Evolutionary conservation across 2,329 filamentous ascomycete genomes (phyloP).

Genomic region (Sporothrix pseudoabietina): DNA sequence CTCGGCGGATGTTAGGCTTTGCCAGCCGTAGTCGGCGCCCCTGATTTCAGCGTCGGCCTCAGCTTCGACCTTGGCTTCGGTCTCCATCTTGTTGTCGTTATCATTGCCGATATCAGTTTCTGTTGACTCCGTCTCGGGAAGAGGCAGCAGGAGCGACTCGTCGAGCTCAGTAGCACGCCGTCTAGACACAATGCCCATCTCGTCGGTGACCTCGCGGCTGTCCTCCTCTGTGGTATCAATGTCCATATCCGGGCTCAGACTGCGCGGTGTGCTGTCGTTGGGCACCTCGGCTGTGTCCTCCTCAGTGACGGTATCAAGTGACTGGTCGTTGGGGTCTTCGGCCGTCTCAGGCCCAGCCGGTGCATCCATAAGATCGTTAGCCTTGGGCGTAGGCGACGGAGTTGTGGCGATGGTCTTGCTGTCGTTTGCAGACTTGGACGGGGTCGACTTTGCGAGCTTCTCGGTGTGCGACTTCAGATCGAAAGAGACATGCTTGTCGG

Average conservation of each 20-base stretch:
- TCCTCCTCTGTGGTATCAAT: slow-evolving; percentile 17
- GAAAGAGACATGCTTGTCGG: slow-evolving; percentile 14
- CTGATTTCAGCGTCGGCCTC: neutral
- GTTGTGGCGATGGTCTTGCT: neutral
- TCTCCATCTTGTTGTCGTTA: neutral
- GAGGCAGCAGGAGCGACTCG: slow-evolving; percentile 28
- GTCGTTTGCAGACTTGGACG: neutral
- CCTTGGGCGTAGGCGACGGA: neutral
- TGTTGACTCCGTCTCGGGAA: slow-evolving; percentile 28
- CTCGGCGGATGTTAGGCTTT: slow-evolving; percentile 27
- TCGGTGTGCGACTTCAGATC: slow-evolving; percentile 8
- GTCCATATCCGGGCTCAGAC: slow-evolving; percentile 23
- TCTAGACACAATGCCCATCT: slow-evolving; percentile 23
- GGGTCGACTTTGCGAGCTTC: neutral
- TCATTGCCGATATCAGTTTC: neutral
- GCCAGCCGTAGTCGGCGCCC: slow-evolving; percentile 21
- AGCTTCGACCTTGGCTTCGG: neutral
- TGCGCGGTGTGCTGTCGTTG: slow-evolving; percentile 20
- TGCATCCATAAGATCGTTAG: neutral
- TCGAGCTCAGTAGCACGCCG: slow-evolving; percentile 20
- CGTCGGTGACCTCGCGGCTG: slow-evolving; percentile 26
- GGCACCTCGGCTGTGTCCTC: slow-evolving; percentile 1
- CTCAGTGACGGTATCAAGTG: neutral
- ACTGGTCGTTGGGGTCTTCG: neutral
- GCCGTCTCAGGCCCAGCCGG: neutral